Evolutionary conservation across 371 early-diverging fungal species (phyloP).

Genomic region (Mucor racemosus): DNA sequence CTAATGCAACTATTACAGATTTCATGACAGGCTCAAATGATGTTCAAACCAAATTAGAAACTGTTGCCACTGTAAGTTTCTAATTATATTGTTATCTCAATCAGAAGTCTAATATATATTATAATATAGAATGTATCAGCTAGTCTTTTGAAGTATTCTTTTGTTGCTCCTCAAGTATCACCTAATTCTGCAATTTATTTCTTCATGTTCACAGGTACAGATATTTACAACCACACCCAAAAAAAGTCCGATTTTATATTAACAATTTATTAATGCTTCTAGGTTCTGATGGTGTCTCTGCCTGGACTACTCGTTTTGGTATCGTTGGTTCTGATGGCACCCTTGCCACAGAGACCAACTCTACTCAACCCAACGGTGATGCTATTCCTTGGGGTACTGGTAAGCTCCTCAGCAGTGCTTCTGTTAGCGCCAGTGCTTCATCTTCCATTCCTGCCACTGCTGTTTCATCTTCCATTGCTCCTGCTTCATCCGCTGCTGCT

Average conservation of each 20-base stretch:
- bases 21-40: slow-evolving; percentile 49
- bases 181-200: slow-evolving; percentile 52
- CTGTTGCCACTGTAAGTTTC: slow-evolving; percentile 39
- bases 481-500: neutral
- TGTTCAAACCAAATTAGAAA: slow-evolving; percentile 31
- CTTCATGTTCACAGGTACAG: slow-evolving; percentile 50
- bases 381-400: slow-evolving; percentile 55
- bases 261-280: neutral
- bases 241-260: neutral
- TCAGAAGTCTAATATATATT: neutral
- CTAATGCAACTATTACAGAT: slow-evolving; percentile 22
- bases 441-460: slow-evolving; percentile 1
- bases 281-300: slow-evolving; percentile 37
- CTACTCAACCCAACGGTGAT: slow-evolving; percentile 37
- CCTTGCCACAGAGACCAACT: slow-evolving; percentile 27
- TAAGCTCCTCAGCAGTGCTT: slow-evolving; percentile 17
- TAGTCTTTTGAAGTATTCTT: slow-evolving; percentile 24
- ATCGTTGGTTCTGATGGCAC: slow-evolving; percentile 34
- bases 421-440: neutral
- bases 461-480: neutral
- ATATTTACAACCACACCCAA: neutral
- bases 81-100: neutral
- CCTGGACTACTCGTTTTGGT: slow-evolving; percentile 53
- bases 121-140: slow-evolving; percentile 25
- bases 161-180: slow-evolving; percentile 38